Percentiles rank a stretch among this genome's conserved stretches.
Conservation (phyloP, 805 yeast genomes). For the Wickerhamomyces hampshirensis region DNA sequence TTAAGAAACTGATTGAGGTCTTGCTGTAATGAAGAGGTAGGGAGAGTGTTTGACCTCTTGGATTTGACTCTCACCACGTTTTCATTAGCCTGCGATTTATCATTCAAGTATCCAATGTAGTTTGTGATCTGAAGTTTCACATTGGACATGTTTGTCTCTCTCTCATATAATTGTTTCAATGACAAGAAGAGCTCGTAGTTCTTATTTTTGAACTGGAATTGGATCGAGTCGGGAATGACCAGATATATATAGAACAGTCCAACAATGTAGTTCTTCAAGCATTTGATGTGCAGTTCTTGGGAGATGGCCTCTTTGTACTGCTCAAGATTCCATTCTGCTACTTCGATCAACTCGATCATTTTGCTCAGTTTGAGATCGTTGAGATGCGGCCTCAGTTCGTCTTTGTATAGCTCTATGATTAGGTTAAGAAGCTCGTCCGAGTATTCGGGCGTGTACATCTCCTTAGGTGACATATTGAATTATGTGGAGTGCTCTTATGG, state of each 20-base stretch:
- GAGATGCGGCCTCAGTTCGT: slow-evolving; percentile 27
- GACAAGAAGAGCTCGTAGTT: slow-evolving; percentile 33
- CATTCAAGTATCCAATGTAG: slow-evolving; percentile 27
- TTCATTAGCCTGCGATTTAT: slow-evolving; percentile 7
- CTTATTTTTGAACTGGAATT: slow-evolving; percentile 36
- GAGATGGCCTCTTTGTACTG: slow-evolving; percentile 22
- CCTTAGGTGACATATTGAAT: slow-evolving; percentile 5
- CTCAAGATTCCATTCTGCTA: slow-evolving; percentile 31
- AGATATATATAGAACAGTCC: slow-evolving; percentile 34
- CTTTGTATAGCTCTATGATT: slow-evolving; percentile 27
- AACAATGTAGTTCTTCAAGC: slow-evolving; percentile 30
- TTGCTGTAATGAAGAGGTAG: slow-evolving; percentile 14
- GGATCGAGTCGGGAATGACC: slow-evolving; percentile 35
- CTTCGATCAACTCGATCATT: slow-evolving; percentile 33
- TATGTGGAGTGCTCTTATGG: no score
- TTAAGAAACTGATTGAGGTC: slow-evolving; percentile 12
- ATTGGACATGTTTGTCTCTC: slow-evolving; percentile 35
- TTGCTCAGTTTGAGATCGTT: slow-evolving; percentile 31
- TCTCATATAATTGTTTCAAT: slow-evolving; percentile 31
- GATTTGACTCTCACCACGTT: slow-evolving; percentile 14
- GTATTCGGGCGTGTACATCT: slow-evolving; percentile 33
- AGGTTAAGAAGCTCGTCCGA: slow-evolving; percentile 31
- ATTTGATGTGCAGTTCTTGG: slow-evolving; percentile 21
- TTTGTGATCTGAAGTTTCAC: slow-evolving; percentile 32
- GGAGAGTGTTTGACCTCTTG: slow-evolving; percentile 31